Evolutionary conservation across 192 early-diverging fungal species (phyloP).

Genomic region (Mortierella hygrophila): DNA sequence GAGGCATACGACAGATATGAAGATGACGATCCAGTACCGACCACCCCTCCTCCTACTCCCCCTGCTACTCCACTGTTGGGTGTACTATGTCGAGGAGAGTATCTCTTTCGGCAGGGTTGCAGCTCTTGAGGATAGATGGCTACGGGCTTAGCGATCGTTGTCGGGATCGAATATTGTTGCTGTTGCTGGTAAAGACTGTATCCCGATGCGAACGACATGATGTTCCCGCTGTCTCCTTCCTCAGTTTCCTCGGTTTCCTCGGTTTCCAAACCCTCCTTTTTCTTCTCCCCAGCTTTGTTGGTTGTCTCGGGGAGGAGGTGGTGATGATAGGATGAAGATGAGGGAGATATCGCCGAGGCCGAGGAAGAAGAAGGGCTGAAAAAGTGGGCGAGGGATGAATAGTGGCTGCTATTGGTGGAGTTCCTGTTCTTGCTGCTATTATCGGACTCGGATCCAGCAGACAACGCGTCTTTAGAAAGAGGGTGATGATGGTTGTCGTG

Average conservation of each 20-base stretch:
- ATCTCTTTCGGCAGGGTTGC: slow-evolving; percentile 34
- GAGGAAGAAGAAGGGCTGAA: background rate
- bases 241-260: background rate
- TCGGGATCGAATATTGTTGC: background rate
- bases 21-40: background rate
- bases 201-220: slow-evolving; percentile 39
- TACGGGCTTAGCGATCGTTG: slow-evolving; percentile 24
- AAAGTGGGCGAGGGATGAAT: background rate
- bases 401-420: background rate
- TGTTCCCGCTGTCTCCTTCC: background rate
- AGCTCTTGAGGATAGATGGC: slow-evolving; percentile 46
- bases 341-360: background rate
- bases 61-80: background rate
- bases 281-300: no score
- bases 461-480: slow-evolving; percentile 9
- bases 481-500: no score
- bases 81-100: slow-evolving; percentile 30
- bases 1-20: slow-evolving; percentile 43
- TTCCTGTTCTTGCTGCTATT: background rate
- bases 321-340: background rate
- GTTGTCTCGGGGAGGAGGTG: background rate
- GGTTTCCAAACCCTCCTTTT: background rate
- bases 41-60: background rate
- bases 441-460: background rate
- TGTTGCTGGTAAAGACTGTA: slow-evolving; percentile 21